These are phyloP conservation scores for Cystobasidium sp. DNA, from an alignment of 1,284 basidiomycete genomes.

Conservation along the genomic window DNA sequence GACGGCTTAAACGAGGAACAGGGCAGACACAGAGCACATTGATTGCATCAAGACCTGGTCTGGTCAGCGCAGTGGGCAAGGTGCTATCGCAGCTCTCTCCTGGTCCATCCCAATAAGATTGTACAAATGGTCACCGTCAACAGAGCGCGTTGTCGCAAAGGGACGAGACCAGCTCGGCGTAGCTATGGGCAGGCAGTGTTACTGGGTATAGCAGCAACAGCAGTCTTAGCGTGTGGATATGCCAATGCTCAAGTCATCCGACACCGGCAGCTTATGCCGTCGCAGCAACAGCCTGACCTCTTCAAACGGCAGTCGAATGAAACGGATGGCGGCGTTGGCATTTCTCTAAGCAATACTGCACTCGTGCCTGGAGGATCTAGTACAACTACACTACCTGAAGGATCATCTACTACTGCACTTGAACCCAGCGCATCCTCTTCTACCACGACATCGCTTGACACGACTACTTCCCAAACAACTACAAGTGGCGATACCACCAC, in stretches of 20 bases:
- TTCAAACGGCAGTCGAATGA: conserved; percentile 1
- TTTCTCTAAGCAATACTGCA: background rate
- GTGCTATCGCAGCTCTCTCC: no score
- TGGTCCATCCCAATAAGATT: no score
- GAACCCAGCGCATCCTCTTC: background rate
- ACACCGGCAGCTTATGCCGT: conserved; percentile 5
- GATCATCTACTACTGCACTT: conserved; percentile 1
- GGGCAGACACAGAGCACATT: no score
- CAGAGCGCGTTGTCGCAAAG: no score
- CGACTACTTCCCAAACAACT: background rate
- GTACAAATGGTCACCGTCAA: no score
- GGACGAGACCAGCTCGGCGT: no score
- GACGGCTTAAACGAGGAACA: no score
- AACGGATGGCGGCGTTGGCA: background rate
- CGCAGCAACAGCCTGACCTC: background rate
- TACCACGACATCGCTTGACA: background rate
- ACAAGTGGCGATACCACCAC: conserved; percentile 1
- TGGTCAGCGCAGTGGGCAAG: no score
- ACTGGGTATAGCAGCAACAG: background rate
- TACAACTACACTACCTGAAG: background rate
- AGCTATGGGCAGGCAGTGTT: background rate
- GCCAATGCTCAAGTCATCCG: background rate
- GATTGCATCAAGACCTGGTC: no score
- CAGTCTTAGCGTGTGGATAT: background rate
- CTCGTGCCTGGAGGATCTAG: background rate